Evolutionary conservation across 495 filamentous ascomycete genomes (phyloP).

Genomic region (Penicillium cataractarum): DNA sequence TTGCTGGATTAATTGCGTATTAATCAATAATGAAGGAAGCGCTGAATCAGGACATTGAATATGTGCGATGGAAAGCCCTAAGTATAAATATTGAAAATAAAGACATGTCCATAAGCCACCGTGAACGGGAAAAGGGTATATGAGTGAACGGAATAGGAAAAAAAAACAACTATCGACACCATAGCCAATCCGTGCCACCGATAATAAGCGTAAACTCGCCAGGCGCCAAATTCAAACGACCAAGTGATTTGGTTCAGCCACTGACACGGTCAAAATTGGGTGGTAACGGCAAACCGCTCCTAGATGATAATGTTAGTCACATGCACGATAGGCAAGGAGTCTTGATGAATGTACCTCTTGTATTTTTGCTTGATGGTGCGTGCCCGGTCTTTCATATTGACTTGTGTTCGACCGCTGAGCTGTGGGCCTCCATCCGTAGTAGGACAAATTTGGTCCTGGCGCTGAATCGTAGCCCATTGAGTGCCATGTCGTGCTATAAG

Average conservation of each 20-base stretch:
- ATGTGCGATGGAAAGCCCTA: neutral
- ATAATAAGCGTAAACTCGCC: neutral
- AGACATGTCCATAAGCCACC: neutral
- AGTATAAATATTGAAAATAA: neutral
- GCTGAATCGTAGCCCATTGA: conserved; percentile 34
- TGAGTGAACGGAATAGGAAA: neutral
- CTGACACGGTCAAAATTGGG: neutral
- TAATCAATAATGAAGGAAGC: neutral
- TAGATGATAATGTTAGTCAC: neutral
- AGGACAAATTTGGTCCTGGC: conserved; percentile 30
- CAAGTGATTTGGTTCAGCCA: neutral
- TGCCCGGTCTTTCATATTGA: conserved; percentile 83
- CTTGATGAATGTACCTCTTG: conserved; percentile 22
- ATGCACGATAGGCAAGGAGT: neutral
- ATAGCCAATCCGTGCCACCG: neutral
- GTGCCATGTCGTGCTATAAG: conserved; percentile 27
- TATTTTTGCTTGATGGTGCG: conserved; percentile 59
- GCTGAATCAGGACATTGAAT: neutral
- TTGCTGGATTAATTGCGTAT: neutral
- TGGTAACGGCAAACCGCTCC: neutral
- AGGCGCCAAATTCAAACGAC: neutral
- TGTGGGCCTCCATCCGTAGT: conserved; percentile 25
- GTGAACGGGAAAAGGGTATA: neutral
- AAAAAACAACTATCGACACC: neutral
- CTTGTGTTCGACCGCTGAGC: conserved; percentile 68